Conservation (phyloP, 169 alveolate genomes). For the Cryptosporidium ryanae region DNA sequence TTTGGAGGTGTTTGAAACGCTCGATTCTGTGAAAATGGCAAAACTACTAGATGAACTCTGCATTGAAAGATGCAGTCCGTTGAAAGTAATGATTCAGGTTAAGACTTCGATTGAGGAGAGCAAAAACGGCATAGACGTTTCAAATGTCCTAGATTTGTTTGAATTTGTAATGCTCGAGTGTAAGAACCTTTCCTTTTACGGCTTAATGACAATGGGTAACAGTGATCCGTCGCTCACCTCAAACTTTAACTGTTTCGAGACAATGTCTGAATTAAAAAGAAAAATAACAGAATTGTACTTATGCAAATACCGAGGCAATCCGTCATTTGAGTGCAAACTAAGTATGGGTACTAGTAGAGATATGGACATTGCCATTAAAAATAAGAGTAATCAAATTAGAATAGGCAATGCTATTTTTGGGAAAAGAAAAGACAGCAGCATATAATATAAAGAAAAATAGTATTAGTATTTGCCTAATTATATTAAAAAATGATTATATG, state of each 20-base stretch:
- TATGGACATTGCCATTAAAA: conserved; percentile 89
- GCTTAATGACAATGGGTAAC: conserved; percentile 91
- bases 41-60: conserved; percentile 83
- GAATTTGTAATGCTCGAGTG: conserved; percentile 81
- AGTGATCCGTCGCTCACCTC: conserved; percentile 76
- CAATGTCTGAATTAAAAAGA: conserved; percentile 79
- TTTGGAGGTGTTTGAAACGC: conserved; percentile 87
- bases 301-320: conserved; percentile 77
- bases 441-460: too few species aligned
- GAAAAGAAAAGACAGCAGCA: background rate
- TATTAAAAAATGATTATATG: background rate
- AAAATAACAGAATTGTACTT: conserved; percentile 76
- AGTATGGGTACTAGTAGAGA: conserved; percentile 96
- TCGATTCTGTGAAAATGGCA: conserved; percentile 91
- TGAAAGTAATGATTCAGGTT: conserved; percentile 87
- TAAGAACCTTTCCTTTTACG: conserved; percentile 85
- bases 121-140: conserved; percentile 86
- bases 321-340: conserved; percentile 59
- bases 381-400: conserved; percentile 91
- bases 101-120: conserved; percentile 88
- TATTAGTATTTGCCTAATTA: background rate
- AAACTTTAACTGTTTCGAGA: conserved; percentile 77
- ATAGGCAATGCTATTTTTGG: conserved; percentile 92
- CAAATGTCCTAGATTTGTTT: conserved; percentile 80
- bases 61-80: conserved; percentile 36